Percentiles rank a stretch among this genome's conserved stretches.
Evolutionary conservation across 257 asterid species (phyloP).

Genomic region (Mitragyna speciosa): DNA sequence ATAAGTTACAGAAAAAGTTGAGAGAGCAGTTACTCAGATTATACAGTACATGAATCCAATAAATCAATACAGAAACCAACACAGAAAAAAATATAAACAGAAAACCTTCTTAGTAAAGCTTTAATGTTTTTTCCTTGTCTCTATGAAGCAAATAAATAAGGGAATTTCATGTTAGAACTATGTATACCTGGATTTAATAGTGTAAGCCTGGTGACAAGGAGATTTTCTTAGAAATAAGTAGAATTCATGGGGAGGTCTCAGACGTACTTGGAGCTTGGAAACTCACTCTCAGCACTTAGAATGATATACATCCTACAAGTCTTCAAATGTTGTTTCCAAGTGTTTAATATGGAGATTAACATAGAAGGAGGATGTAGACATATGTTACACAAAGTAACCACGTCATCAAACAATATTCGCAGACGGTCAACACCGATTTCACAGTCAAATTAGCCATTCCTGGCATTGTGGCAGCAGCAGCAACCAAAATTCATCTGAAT

Average conservation of each 20-base stretch:
- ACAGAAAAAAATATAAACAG: neutral
- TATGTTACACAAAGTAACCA: neutral
- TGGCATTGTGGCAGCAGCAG: neutral
- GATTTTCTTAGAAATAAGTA: neutral
- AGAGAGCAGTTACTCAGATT: neutral
- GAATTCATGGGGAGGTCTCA: neutral
- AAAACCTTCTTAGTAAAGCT: neutral
- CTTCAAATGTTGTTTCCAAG: neutral
- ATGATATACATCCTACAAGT: neutral
- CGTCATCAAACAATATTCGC: neutral
- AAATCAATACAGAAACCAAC: neutral
- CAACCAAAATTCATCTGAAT: neutral
- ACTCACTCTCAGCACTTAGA: neutral
- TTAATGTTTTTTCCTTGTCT: neutral
- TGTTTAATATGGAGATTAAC: neutral
- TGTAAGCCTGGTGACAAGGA: neutral
- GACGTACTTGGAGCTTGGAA: neutral
- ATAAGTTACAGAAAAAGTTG: neutral
- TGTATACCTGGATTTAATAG: neutral
- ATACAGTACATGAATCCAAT: neutral
- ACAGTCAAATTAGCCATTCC: neutral
- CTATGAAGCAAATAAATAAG: conserved; percentile 4
- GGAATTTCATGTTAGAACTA: too few relatives aligned
- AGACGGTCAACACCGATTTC: neutral
- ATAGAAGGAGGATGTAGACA: neutral